Conservation (phyloP, 345 rosid genomes). For the Melaleuca alternifolia region DNA sequence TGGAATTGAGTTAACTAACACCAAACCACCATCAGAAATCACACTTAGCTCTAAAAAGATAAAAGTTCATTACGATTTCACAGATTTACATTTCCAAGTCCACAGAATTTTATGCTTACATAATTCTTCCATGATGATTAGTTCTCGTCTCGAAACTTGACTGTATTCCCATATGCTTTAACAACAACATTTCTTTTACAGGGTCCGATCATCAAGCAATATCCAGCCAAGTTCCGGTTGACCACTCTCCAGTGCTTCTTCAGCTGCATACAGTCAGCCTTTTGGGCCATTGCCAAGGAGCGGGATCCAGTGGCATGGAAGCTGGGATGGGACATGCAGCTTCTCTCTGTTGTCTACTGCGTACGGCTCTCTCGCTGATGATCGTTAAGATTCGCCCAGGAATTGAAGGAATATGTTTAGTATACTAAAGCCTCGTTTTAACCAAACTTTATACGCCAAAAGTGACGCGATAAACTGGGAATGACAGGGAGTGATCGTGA, state of each 20-base stretch:
- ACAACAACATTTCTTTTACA: neutral
- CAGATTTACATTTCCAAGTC: neutral
- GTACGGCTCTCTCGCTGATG: constrained; percentile 19
- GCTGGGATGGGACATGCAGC: constrained; percentile 60
- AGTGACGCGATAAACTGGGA: neutral
- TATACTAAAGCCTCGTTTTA: too few relatives aligned
- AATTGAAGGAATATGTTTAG: neutral
- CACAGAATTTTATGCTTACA: too few relatives aligned
- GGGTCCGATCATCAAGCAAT: constrained; percentile 51
- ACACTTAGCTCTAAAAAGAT: neutral
- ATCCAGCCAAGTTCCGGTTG: constrained; percentile 56
- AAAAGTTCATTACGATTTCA: neutral
- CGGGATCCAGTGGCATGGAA: constrained; percentile 67
- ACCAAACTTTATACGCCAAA: neutral
- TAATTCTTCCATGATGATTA: too few relatives aligned
- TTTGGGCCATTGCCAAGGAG: constrained; percentile 51
- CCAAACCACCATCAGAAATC: neutral
- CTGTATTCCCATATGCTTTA: too few relatives aligned
- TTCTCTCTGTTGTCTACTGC: constrained; percentile 70
- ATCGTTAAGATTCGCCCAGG: neutral
- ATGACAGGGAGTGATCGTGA: constrained; percentile 60
- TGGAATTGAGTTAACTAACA: neutral
- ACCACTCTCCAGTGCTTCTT: constrained; percentile 69
- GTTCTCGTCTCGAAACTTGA: neutral
- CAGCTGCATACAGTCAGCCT: constrained; percentile 58